Evolutionary conservation across 2,329 filamentous ascomycete species (phyloP).

Genomic region (Ascochyta pisi): DNA sequence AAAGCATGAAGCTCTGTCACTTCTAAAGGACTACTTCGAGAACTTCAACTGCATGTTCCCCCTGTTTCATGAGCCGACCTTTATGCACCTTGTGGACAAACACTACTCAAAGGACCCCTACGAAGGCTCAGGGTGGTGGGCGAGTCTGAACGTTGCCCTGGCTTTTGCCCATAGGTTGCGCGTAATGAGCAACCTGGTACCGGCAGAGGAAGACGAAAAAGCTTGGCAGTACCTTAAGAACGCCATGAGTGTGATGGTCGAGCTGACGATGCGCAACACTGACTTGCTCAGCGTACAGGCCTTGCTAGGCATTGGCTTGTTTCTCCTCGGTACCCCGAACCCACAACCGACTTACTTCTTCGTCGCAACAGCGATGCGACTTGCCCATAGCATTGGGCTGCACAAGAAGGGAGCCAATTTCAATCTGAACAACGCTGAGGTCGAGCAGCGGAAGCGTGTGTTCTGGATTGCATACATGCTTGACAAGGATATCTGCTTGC

Average conservation of each 20-base stretch:
- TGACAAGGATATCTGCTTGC: constrained; percentile 76
- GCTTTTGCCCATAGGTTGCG: constrained; percentile 93
- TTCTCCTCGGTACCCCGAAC: constrained; percentile 95
- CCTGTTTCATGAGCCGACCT: constrained; percentile 95
- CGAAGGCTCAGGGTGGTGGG: constrained; percentile 97
- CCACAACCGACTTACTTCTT: constrained; percentile 93
- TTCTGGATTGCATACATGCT: constrained; percentile 80
- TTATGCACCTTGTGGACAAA: constrained; percentile 94
- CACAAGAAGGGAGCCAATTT: constrained; percentile 94
- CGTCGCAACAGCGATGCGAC: constrained; percentile 85
- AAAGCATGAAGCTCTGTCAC: constrained; percentile 84
- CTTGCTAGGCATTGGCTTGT: constrained; percentile 88
- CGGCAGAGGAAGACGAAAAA: constrained; percentile 89
- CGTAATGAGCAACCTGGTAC: constrained; percentile 93
- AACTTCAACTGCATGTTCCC: constrained; percentile 99
- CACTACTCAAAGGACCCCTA: constrained; percentile 95
- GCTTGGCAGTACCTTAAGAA: constrained; percentile 98
- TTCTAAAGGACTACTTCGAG: constrained; percentile 93
- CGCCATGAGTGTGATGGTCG: constrained; percentile 89
- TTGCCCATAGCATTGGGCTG: constrained; percentile 92
- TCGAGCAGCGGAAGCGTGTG: constrained; percentile 83
- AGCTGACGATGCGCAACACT: constrained; percentile 94
- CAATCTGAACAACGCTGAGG: constrained; percentile 90
- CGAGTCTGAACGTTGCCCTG: constrained; percentile 89
- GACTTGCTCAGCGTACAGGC: constrained; percentile 95